Conservation (phyloP, 768 basidiomycete genomes). For the Trametes gibbosa region DNA sequence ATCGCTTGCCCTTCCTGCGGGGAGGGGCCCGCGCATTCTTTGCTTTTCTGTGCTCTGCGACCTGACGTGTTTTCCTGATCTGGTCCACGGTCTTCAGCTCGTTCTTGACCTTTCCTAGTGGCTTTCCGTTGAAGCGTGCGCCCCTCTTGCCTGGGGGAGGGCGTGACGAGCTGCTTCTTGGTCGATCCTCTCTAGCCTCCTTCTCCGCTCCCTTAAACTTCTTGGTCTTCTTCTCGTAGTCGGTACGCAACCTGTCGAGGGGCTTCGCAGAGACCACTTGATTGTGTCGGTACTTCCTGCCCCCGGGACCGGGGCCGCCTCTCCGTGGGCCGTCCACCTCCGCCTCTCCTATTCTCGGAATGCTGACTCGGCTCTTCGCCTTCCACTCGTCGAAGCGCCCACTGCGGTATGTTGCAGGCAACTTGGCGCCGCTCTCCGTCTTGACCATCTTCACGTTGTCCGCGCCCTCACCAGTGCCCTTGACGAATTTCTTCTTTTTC, state of each 20-base stretch:
- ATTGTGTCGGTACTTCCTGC: conserved; percentile 73
- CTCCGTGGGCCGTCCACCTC: conserved; percentile 48
- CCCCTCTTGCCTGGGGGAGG: conserved; percentile 35
- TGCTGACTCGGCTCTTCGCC: conserved; percentile 62
- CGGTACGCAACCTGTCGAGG: conserved; percentile 66
- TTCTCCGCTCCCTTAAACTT: conserved; percentile 50
- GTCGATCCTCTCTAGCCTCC: conserved; percentile 25
- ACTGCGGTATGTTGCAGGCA: conserved; percentile 90
- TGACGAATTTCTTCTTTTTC: conserved; percentile 92
- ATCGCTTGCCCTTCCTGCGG: conserved; percentile 43
- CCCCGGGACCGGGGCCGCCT: conserved; percentile 34
- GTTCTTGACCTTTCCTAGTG: conserved; percentile 62
- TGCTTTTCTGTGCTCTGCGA: conserved; percentile 59
- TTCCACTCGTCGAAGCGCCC: conserved; percentile 98
- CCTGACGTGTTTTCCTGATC: conserved; percentile 74
- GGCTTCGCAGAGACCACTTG: conserved; percentile 65
- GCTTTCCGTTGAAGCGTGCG: conserved; percentile 55
- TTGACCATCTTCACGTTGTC: conserved; percentile 93
- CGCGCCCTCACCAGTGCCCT: conserved; percentile 79
- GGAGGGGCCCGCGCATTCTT: conserved; percentile 79
- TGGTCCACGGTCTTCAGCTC: conserved; percentile 88
- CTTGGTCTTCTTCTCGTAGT: conserved; percentile 73
- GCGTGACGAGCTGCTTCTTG: conserved; percentile 18
- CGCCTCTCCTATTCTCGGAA: conserved; percentile 82
- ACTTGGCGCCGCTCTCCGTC: conserved; percentile 86